Evolutionary conservation across 768 basidiomycete species (phyloP), one percentile per base, ranked within the genome.

Genomic region (Amanita pallidorosea): DNA sequence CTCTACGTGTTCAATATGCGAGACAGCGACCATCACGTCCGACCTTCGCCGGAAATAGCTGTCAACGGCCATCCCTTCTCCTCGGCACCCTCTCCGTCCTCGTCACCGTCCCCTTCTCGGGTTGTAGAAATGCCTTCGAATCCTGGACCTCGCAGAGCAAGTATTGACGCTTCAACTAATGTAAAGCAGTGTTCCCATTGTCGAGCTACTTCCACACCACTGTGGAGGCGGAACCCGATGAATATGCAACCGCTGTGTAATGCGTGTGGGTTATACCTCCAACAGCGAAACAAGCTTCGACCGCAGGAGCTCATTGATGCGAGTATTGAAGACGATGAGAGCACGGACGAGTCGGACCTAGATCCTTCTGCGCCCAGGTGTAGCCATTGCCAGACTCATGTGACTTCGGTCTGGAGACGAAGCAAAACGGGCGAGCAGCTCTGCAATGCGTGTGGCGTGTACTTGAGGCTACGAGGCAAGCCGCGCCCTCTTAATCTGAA

Each of bases 391-490:
- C 68, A 65, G 51, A 75, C 74, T 7, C 72, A 71, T 49, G 69
- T 67, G 37, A 76, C 74, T 3, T 73, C 72, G 7, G 74, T 76
- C 37, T 76, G 74, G 74, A 65, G 74, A 35, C 62, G 74, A 45
- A 73, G 72, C 56, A 76, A 76, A 59, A 64, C 70, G 1, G 74
- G 74, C 1, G 71, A 70, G 11, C 72, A 73, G 56, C 64, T 76
- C 1, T 76, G 74, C 58, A 76, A 76, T 47, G 74, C 74, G 5
- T 76, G 74, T 57, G 74, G 74, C 20, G 74, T 76, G 7, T 76
- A 76, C 53, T 61, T 61, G 25, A 64, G 74, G 27, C 66, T 76
- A 42, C 68, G 73, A 12, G 74, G 74, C 3, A 73, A 68, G 53
- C 71, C 71, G 49, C 61, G 74, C 34, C 74, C 74, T 6, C 55